phyloP scores from a whole-genome alignment of 805 yeast species.

The Huiozyma sinensis region DNA sequence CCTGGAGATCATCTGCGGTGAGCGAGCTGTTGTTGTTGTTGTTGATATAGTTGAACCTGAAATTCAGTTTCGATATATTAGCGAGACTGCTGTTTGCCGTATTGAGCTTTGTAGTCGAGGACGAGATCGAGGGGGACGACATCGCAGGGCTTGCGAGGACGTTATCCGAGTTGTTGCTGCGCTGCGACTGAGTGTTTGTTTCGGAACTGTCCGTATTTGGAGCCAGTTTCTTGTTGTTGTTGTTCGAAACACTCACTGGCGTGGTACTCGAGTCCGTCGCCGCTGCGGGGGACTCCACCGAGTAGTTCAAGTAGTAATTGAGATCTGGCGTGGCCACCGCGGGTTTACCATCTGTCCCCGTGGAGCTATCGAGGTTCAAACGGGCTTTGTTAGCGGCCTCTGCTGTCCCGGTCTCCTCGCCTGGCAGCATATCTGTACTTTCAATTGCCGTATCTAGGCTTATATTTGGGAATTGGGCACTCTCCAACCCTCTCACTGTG shows the following conservation, averaged over 20 bases:
- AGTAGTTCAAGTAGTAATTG: constrained; percentile 2
- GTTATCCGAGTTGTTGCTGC: neutral
- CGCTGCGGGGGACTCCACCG: constrained; percentile 1
- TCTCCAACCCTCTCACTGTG: too few species aligned
- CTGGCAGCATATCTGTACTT: too few species aligned
- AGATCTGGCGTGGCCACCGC: neutral
- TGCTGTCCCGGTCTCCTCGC: too few species aligned
- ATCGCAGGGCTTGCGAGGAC: neutral
- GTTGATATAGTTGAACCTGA: neutral
- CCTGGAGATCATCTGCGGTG: neutral
- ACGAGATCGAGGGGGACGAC: constrained; percentile 4
- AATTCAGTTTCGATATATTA: constrained; percentile 5
- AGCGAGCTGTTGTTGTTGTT: neutral
- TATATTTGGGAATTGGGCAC: too few species aligned
- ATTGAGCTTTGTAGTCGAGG: constrained; percentile 8
- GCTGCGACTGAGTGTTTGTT: neutral
- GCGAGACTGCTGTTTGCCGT: constrained; percentile 7
- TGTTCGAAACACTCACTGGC: neutral
- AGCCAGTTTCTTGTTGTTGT: neutral
- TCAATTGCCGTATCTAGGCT: too few species aligned
- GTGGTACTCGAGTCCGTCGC: constrained; percentile 2
- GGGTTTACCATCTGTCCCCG: too few species aligned
- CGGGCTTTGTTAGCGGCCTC: too few species aligned
- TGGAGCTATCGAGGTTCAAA: too few species aligned
- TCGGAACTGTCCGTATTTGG: neutral